Base-by-base conservation (phyloP, 345 rosid genomes). In the Erodium maritimum region DNA sequence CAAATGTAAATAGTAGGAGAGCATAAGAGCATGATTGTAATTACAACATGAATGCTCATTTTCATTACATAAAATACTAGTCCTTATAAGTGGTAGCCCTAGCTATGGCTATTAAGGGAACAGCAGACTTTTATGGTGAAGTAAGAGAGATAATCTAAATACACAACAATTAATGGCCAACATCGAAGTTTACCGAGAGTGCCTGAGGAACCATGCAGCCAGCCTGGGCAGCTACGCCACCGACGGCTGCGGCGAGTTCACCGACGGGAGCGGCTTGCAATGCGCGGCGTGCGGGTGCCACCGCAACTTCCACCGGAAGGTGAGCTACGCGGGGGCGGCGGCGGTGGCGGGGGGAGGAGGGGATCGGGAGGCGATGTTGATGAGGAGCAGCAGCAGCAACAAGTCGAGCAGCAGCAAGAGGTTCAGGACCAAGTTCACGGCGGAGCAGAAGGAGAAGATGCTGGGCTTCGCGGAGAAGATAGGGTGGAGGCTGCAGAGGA, bases 201-300 rank as follows among this genome's bases (percentile, higher is more conserved):
- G 97, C 78, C 75, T 83, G 64, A 78, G 95, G 33, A 90, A 90
- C 78, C 93, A 90, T 72, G 97, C 97, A 13, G 97, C 95, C 17
- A 81, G 75, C 69, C 73, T 90, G 9, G 95, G 95, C 61, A 78
- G 95, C 61, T 73, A 87, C 61, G 88, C 90, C 65, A 77, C 81
- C 60, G 97, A 86, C 64, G 95, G 97, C 48, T 87, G 97, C 73
- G 88, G 85, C 8, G 93, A 90, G 73, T 87, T 77, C 82, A 84
- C 71, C 5, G 0, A 62, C 37, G 2, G 8, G 8, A 52, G 42
- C 57, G 21, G 46, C 63, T 84, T 84, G 64, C 82, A 81, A 17
- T 90, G 97, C 53, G 88, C 75, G 7, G 97, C 97, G 23, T 90
- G 95, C 57, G 95, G 95, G 46, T 90, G 97, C 75, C 97, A 90